Conservation (phyloP, 2,329 filamentous ascomycete genomes). For the Fusarium annulatum region DNA sequence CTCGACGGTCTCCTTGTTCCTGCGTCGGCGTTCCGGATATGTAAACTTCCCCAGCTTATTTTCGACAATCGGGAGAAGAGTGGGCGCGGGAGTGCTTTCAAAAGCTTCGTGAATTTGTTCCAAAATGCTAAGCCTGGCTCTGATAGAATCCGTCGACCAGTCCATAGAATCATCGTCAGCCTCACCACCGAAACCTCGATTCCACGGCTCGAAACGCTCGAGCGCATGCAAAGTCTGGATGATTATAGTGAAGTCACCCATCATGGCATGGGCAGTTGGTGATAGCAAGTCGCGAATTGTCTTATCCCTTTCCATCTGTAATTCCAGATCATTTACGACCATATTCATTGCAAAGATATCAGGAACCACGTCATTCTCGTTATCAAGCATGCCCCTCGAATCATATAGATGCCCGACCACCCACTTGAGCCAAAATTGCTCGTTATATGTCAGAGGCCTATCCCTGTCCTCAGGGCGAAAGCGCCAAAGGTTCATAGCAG, state of each 20-base stretch:
- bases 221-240: background rate
- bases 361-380: rapidly evolving
- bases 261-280: background rate
- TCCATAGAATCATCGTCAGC: background rate
- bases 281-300: background rate
- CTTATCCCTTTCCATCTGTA: background rate
- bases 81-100: background rate
- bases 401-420: background rate
- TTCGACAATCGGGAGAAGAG: background rate
- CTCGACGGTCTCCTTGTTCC: background rate
- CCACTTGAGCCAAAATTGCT: background rate
- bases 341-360: background rate
- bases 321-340: background rate
- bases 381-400: background rate
- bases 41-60: background rate
- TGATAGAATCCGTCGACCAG: background rate
- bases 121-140: background rate
- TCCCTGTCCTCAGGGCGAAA: background rate
- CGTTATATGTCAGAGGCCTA: background rate
- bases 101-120: background rate
- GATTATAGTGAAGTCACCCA: background rate
- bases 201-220: background rate
- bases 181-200: background rate
- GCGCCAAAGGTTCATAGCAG: background rate
- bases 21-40: background rate